Evolutionary conservation across 768 basidiomycete genomes (phyloP).

Genomic region (Tephrocybe sp.): DNA sequence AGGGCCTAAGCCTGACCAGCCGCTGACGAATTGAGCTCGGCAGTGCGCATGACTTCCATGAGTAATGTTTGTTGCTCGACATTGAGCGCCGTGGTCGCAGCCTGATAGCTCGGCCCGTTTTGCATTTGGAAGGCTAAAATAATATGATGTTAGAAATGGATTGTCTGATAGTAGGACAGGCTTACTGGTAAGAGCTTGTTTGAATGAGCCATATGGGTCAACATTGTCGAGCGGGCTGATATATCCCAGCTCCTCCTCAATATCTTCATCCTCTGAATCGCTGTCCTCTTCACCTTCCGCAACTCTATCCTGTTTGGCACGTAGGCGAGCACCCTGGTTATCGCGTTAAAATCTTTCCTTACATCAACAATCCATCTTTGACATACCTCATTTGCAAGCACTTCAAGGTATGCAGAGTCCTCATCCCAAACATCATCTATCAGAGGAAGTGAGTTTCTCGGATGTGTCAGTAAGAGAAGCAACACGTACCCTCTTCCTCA

Average conservation of each 20-base stretch:
- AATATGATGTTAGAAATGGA: slow-evolving; percentile 5
- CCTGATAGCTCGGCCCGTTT: slow-evolving; percentile 65
- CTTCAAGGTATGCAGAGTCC: slow-evolving; percentile 83
- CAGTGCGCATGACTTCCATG: slow-evolving; percentile 82
- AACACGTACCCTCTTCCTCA: slow-evolving; percentile 58
- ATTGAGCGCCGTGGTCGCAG: slow-evolving; percentile 65
- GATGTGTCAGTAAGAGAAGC: not conserved
- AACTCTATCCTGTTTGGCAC: slow-evolving; percentile 54
- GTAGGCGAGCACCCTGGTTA: slow-evolving; percentile 66
- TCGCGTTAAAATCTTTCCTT: not conserved
- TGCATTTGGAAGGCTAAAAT: slow-evolving; percentile 70
- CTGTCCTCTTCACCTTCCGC: slow-evolving; percentile 49
- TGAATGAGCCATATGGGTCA: slow-evolving; percentile 76
- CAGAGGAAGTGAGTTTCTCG: slow-evolving; percentile 4
- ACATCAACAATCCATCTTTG: not conserved
- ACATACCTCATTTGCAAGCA: slow-evolving; percentile 77
- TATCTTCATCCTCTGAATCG: slow-evolving; percentile 53
- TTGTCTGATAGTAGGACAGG: slow-evolving; percentile 7
- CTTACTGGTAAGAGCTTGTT: slow-evolving; percentile 73
- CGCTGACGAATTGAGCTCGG: slow-evolving; percentile 35
- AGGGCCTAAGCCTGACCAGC: slow-evolving; percentile 4
- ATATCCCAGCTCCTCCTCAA: slow-evolving; percentile 83
- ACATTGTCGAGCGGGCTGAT: slow-evolving; percentile 81
- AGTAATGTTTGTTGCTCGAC: slow-evolving; percentile 77
- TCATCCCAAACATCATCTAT: slow-evolving; percentile 91